Conservation (phyloP, 2,329 filamentous ascomycete genomes). For the Aureobasidium musti region DNA sequence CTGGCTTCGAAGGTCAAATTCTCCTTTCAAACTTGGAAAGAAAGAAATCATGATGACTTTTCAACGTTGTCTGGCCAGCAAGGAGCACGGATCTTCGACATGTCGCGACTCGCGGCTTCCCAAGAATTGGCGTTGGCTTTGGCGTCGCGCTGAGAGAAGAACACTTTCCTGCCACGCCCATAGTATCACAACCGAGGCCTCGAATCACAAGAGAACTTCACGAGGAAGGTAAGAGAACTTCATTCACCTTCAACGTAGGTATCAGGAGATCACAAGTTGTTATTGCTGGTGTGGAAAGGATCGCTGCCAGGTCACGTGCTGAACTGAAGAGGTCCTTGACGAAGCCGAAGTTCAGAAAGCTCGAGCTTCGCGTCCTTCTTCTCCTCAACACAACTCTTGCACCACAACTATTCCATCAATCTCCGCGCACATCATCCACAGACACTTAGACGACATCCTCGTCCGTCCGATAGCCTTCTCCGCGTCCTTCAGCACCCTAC, state of each 20-base stretch:
- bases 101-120: slow-evolving; percentile 25
- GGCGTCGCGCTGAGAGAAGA: slow-evolving; percentile 1
- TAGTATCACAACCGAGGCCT: slow-evolving; percentile 7
- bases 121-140: slow-evolving; percentile 16
- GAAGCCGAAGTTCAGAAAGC: slow-evolving; percentile 24
- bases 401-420: slow-evolving; percentile 29
- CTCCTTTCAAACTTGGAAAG: not conserved
- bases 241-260: slow-evolving; percentile 1
- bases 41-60: not conserved
- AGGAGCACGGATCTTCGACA: slow-evolving; percentile 18
- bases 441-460: not conserved
- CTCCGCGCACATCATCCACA: slow-evolving; percentile 6
- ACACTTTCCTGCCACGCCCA: slow-evolving; percentile 2
- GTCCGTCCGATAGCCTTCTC: not conserved
- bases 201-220: not conserved
- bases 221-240: slow-evolving; percentile 18
- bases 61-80: slow-evolving; percentile 12
- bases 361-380: slow-evolving; percentile 26
- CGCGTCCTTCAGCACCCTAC: not conserved
- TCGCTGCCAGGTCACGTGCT: slow-evolving; percentile 24
- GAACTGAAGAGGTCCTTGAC: slow-evolving; percentile 10
- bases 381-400: slow-evolving; percentile 26
- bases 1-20: not conserved
- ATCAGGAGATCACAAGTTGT: not conserved
- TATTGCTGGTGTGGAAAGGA: slow-evolving; percentile 1